A percentile compares a stretch with the other conserved stretches of the same genome.
These are phyloP conservation scores for Phytophthora niederhauseri DNA, from an alignment of 352 stramenopile genomes.

Conservation along the genomic window DNA sequence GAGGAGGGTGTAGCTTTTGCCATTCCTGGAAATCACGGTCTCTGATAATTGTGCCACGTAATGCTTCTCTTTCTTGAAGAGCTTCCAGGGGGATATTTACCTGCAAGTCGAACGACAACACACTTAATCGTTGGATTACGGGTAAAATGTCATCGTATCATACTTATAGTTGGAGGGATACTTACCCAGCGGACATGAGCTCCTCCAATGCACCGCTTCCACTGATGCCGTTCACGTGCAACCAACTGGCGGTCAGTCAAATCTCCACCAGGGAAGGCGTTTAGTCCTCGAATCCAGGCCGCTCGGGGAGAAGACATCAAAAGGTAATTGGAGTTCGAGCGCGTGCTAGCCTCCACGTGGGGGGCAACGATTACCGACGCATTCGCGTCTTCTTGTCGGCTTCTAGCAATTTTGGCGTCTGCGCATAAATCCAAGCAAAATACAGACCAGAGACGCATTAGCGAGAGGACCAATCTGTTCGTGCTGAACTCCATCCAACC, in stretches of 20 bases:
- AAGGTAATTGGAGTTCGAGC: conserved; percentile 37
- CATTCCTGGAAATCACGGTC: conserved; percentile 41
- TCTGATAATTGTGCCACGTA: conserved; percentile 41
- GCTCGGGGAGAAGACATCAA: conserved; percentile 38
- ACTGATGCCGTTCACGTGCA: conserved; percentile 64
- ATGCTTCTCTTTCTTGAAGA: conserved; percentile 31
- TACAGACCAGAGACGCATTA: not conserved
- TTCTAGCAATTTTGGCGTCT: conserved; percentile 27
- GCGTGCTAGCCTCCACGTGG: conserved; percentile 22
- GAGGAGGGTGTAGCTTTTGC: conserved; percentile 19
- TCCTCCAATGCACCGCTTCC: conserved; percentile 65
- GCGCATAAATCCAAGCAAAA: not conserved
- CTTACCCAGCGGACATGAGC: conserved; percentile 52
- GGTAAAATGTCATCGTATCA: not conserved
- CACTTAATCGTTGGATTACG: not conserved
- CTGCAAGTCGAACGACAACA: conserved; percentile 17
- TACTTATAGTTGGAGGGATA: not conserved
- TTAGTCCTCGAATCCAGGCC: conserved; percentile 14
- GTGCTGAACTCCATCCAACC: not conserved
- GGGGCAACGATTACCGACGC: conserved; percentile 14
- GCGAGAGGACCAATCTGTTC: not conserved
- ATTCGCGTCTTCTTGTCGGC: conserved; percentile 20
- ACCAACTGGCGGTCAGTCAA: conserved; percentile 61
- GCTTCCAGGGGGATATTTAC: conserved; percentile 40
- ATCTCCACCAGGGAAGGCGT: conserved; percentile 20